Base-by-base conservation (phyloP, 2,329 filamentous ascomycete species). In the Anthostomella pinea region DNA sequence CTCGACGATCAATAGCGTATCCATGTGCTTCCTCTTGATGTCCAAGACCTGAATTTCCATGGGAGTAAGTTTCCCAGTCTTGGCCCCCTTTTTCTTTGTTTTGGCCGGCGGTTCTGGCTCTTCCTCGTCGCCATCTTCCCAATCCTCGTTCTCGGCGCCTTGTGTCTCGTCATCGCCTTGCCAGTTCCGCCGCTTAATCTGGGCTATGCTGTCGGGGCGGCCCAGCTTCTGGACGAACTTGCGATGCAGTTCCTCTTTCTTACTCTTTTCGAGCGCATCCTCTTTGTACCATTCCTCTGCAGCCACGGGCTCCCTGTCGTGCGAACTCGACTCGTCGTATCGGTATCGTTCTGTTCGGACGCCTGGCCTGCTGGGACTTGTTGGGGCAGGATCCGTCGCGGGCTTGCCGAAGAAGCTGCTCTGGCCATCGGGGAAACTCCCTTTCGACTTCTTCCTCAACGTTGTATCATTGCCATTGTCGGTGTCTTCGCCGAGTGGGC, bases 11-110 rank as follows among this genome's bases (percentile, higher is more conserved):
- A 98, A 72, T 14, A 98, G 55, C 0, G 91, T 93, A 58, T 97
- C 93, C 68, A 88, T 75, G 58, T 97, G 83, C 51, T 91, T 87
- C 42, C 81, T 76, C 67, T 98, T 98, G 62, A 98, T 95, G 13
- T 95, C 90, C 5, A 98, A 73, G 39, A 95, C 85, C 55, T 97
- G 93, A 25, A 85, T 77, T 61, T 97, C 90, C 81, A 98, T 85
- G 0, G 93, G 93, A 0, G 93, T 98, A 42, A 98, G 75, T 59
- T 96, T 96, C 36, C 75, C 74, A 2, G 74, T 71, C 60, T 79
- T 82, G n/a, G 77, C 43, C 0, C 79, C 77, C 58, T 88, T 94
- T 64, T 87, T 94, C 46, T 72, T 77, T 1, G 63, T 48, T 44
- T 73, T 75, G 16, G 67, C 55, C 9, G 62, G 50, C n/a, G 67